phyloP scores from a whole-genome alignment of 1,284 basidiomycete species.

The Vanrija pseudolonga region DNA sequence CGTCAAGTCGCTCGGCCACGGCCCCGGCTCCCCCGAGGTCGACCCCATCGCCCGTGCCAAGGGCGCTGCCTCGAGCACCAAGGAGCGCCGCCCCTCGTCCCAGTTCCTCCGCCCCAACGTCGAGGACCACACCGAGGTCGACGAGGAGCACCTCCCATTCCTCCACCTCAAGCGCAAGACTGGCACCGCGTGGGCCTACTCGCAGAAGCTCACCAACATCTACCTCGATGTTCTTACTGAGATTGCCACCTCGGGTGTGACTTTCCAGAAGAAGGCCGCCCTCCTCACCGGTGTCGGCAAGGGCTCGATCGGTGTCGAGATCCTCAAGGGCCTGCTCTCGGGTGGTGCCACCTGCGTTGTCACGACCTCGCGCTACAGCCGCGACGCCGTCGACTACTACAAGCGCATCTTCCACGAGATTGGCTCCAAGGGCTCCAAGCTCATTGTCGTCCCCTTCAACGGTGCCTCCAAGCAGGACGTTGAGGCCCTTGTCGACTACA shows the following conservation, averaged over 20 bases:
- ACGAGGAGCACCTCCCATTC: conserved; percentile 87
- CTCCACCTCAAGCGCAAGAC: conserved; percentile 96
- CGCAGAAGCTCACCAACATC: conserved; percentile 89
- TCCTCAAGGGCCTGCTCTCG: conserved; percentile 91
- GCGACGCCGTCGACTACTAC: conserved; percentile 94
- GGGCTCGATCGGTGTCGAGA: conserved; percentile 95
- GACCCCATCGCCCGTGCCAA: conserved; percentile 32
- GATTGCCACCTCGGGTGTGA: conserved; percentile 95
- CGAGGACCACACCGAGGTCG: conserved; percentile 65
- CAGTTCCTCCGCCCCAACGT: conserved; percentile 88
- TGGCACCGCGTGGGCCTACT: conserved; percentile 94
- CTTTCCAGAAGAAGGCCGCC: conserved; percentile 98
- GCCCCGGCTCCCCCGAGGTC: conserved; percentile 51
- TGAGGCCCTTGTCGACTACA: conserved; percentile 95
- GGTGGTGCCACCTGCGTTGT: conserved; percentile 95
- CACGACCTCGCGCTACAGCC: conserved; percentile 92
- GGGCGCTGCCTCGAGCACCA: conserved; percentile 19
- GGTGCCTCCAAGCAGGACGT: conserved; percentile 94
- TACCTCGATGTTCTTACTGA: conserved; percentile 96
- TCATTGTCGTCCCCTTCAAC: conserved; percentile 98
- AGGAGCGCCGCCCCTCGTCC: conserved; percentile 74
- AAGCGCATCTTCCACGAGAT: conserved; percentile 95
- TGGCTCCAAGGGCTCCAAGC: conserved; percentile 88
- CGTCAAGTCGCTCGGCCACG: conserved; percentile 67
- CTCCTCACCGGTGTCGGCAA: conserved; percentile 96